A percentile compares a stretch with the other conserved stretches of the same genome.
phyloP scores from a whole-genome alignment of 2,329 filamentous ascomycete genomes.

The Canariomyces notabilis region DNA sequence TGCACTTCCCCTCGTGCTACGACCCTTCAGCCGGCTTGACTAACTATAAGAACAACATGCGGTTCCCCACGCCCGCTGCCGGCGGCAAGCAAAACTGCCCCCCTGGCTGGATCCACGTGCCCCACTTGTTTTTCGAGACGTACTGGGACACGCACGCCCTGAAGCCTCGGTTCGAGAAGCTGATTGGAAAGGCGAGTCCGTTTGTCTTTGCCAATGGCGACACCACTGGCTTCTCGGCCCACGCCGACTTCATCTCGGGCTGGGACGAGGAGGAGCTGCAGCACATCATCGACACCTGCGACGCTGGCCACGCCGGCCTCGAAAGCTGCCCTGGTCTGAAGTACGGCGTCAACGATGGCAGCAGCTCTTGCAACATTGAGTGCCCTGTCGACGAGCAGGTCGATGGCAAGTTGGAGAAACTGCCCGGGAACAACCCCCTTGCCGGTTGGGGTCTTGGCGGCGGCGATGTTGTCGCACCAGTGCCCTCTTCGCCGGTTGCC shows the following conservation, averaged over 20 bases:
- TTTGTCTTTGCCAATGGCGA: conserved; percentile 69
- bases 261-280: conserved; percentile 65
- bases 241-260: conserved; percentile 68
- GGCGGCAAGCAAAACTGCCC: conserved; percentile 50
- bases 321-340: conserved; percentile 57
- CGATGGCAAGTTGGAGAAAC: conserved; percentile 38
- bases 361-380: conserved; percentile 45
- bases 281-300: conserved; percentile 62
- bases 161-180: conserved; percentile 46
- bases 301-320: conserved; percentile 55
- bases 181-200: conserved; percentile 50
- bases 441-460: conserved; percentile 42
- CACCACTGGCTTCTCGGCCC: conserved; percentile 62
- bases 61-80: conserved; percentile 48
- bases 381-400: conserved; percentile 44
- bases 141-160: conserved; percentile 57
- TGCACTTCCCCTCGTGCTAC: conserved; percentile 73
- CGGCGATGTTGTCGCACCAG: conserved; percentile 11
- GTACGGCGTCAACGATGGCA: conserved; percentile 45
- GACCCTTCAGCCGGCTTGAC: conserved; percentile 56
- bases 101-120: conserved; percentile 48
- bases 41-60: conserved; percentile 61
- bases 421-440: conserved; percentile 54
- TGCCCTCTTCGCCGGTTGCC: neutral
- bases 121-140: conserved; percentile 54